A percentile compares a stretch with the other conserved stretches of the same genome.
Evolutionary conservation across 2,329 filamentous ascomycete species (phyloP).

Genomic region (Daldinia sp.): DNA sequence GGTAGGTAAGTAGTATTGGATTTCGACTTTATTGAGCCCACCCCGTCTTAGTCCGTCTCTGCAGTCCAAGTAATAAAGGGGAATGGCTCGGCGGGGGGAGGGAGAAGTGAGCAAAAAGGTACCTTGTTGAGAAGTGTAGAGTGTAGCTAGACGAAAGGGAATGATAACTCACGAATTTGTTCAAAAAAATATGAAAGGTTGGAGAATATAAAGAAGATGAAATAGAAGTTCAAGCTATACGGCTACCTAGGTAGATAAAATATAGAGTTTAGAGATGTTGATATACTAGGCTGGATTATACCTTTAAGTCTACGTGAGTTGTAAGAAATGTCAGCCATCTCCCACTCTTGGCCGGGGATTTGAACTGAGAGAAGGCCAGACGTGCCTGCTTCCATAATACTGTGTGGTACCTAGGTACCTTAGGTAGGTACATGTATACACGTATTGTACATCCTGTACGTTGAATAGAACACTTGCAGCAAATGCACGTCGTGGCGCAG

Average conservation of each 20-base stretch:
- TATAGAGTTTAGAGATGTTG: not conserved
- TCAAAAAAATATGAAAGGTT: not conserved
- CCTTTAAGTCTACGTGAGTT: no score
- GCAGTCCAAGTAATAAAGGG: not conserved
- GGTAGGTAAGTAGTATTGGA: not conserved
- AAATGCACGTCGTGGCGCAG: not conserved
- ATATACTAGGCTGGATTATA: no score
- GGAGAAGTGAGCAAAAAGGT: not conserved
- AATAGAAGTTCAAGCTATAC: conserved; percentile 7
- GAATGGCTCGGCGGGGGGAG: not conserved
- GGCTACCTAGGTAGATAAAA: not conserved
- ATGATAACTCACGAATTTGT: not conserved
- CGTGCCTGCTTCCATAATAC: not conserved
- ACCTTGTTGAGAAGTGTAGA: not conserved
- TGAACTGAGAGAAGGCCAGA: conserved; percentile 6
- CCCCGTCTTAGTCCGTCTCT: not conserved
- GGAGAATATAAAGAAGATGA: not conserved
- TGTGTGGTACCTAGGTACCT: not conserved
- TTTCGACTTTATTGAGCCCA: conserved; percentile 1
- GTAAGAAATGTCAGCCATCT: conserved; percentile 17
- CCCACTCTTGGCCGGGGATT: conserved; percentile 17
- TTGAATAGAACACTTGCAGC: not conserved
- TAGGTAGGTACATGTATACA: not conserved
- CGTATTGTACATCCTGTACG: not conserved
- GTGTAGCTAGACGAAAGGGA: not conserved